phyloP scores from a whole-genome alignment of 1,139 yeast species.

The Kazachstania sp. region DNA sequence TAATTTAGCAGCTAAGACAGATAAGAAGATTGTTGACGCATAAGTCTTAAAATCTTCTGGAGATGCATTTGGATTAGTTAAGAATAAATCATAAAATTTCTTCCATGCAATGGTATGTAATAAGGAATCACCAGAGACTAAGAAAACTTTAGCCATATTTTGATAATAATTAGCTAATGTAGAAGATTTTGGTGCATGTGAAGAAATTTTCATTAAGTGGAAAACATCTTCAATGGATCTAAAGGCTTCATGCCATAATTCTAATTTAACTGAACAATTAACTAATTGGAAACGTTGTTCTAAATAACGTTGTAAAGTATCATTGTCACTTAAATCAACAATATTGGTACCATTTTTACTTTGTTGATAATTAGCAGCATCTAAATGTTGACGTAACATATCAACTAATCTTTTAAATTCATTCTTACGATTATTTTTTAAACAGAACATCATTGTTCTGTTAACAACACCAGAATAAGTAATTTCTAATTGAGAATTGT shows the following conservation, averaged over 20 bases:
- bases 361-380: constrained; percentile 55
- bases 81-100: constrained; percentile 73
- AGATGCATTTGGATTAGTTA: constrained; percentile 80
- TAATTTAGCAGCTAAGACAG: constrained; percentile 75
- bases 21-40: constrained; percentile 75
- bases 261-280: constrained; percentile 84
- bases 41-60: constrained; percentile 67
- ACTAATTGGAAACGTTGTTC: constrained; percentile 92
- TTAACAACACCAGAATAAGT: constrained; percentile 77
- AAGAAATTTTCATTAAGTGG: constrained; percentile 75
- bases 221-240: constrained; percentile 96
- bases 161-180: constrained; percentile 94
- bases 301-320: constrained; percentile 86
- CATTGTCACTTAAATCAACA: constrained; percentile 80
- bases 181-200: constrained; percentile 82
- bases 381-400: constrained; percentile 82
- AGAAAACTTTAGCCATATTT: constrained; percentile 85
- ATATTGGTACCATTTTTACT: constrained; percentile 36
- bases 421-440: constrained; percentile 77
- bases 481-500: constrained; percentile 83
- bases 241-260: constrained; percentile 98
- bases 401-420: constrained; percentile 95
- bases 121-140: constrained; percentile 78
- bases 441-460: constrained; percentile 87
- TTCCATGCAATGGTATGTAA: constrained; percentile 98